Conservation (phyloP, 1,139 yeast species). For the Yamadazyma oceani region DNA sequence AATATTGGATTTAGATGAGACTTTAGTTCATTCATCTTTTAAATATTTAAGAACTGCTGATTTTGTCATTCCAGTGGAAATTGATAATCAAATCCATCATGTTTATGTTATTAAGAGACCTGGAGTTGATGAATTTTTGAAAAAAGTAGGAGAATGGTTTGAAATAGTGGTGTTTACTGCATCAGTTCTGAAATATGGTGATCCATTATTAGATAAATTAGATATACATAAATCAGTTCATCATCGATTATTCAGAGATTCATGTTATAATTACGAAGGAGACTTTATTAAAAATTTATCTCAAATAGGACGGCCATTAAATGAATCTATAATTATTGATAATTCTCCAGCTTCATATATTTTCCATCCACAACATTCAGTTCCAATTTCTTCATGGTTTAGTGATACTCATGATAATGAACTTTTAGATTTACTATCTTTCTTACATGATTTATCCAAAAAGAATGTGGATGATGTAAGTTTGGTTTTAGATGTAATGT, state of each 20-base stretch:
- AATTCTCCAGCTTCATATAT: slow-evolving; percentile 97
- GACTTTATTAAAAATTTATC: slow-evolving; percentile 91
- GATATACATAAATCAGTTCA: slow-evolving; percentile 75
- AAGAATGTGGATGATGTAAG: slow-evolving; percentile 78
- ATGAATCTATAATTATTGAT: slow-evolving; percentile 85
- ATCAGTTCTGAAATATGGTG: slow-evolving; percentile 91
- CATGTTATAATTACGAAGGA: slow-evolving; percentile 67
- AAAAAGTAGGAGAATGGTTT: slow-evolving; percentile 76
- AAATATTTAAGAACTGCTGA: slow-evolving; percentile 90
- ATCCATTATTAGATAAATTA: slow-evolving; percentile 86
- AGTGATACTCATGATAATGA: slow-evolving; percentile 98
- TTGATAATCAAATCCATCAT: slow-evolving; percentile 87
- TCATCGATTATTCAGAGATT: slow-evolving; percentile 89
- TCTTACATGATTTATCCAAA: slow-evolving; percentile 78
- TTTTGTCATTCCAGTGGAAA: slow-evolving; percentile 83
- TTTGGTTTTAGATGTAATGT: slow-evolving; percentile 69
- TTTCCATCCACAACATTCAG: slow-evolving; percentile 96
- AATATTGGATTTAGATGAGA: slow-evolving; percentile 90
- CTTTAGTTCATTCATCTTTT: slow-evolving; percentile 93
- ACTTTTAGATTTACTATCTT: slow-evolving; percentile 84
- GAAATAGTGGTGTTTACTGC: slow-evolving; percentile 98
- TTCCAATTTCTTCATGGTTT: slow-evolving; percentile 98
- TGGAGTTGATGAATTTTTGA: slow-evolving; percentile 92
- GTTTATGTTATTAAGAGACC: slow-evolving; percentile 97
- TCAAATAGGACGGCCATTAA: slow-evolving; percentile 88